A percentile compares a stretch with the other conserved stretches of the same genome.
These are phyloP conservation scores for Venturia nashicola DNA, from an alignment of 2,329 filamentous ascomycete species.

Conservation along the genomic window DNA sequence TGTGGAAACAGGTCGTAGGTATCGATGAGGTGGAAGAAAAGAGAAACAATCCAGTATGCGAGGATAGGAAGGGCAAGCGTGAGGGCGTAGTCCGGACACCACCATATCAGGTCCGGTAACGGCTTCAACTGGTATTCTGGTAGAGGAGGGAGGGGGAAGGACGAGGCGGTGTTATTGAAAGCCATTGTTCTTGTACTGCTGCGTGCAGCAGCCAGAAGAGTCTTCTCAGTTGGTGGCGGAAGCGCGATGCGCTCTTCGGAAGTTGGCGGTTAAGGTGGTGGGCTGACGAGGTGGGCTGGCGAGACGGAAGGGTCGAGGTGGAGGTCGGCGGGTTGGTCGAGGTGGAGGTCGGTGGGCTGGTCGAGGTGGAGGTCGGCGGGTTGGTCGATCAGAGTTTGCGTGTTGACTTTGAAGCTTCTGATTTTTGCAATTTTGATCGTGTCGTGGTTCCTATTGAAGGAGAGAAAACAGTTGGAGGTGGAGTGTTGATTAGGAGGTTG, in stretches of 20 bases:
- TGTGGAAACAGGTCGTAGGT: conserved; percentile 73
- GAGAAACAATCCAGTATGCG: conserved; percentile 79
- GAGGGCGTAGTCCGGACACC: conserved; percentile 70
- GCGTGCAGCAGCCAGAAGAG: background rate
- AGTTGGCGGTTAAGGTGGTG: background rate
- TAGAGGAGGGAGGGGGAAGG: conserved; percentile 65
- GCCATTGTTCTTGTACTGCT: conserved; percentile 6
- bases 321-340: background rate
- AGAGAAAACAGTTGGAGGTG: background rate
- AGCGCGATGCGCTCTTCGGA: conserved; percentile 4
- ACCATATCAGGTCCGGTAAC: conserved; percentile 59
- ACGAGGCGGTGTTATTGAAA: conserved; percentile 30
- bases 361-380: background rate
- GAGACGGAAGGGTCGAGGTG: background rate
- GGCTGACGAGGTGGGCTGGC: background rate
- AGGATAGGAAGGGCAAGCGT: conserved; percentile 64
- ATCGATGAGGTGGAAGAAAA: conserved; percentile 82
- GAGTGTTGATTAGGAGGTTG: background rate
- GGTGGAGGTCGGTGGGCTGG: background rate
- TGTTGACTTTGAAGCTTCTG: background rate
- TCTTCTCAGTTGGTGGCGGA: background rate
- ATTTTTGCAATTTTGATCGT: background rate
- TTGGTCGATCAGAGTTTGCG: background rate
- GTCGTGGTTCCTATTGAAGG: background rate
- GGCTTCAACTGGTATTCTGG: conserved; percentile 66